Conservation (phyloP, 78 protist species). For the Dictyostelium intermedium region DNA sequence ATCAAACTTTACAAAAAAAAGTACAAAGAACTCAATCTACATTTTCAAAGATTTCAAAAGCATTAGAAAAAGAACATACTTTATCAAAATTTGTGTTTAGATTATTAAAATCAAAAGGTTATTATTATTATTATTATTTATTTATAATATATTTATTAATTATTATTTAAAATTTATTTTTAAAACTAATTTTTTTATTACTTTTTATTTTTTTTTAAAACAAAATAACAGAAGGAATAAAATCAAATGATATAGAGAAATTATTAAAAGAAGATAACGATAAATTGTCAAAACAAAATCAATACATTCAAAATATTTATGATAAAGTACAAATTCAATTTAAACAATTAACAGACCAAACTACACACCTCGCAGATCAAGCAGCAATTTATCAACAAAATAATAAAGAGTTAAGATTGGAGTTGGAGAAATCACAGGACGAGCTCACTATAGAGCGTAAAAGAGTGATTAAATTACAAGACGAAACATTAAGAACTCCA, state of each 20-base stretch:
- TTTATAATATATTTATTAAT: neutral
- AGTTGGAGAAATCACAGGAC: conserved; percentile 43
- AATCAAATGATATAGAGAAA: conserved; percentile 25
- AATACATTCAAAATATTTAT: conserved; percentile 44
- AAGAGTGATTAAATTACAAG: conserved; percentile 56
- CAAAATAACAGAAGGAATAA: neutral
- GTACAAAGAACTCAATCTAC: conserved; percentile 43
- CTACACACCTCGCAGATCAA: conserved; percentile 22
- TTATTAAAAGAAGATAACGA: conserved; percentile 67
- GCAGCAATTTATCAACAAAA: conserved; percentile 12
- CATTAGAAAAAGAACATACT: conserved; percentile 52
- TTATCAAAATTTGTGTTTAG: conserved; percentile 43
- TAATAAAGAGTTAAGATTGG: conserved; percentile 12
- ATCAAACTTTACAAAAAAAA: conserved; percentile 35
- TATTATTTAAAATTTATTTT: neutral
- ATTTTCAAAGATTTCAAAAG: conserved; percentile 47
- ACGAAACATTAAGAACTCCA: conserved; percentile 44
- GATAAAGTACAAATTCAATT: conserved; percentile 29
- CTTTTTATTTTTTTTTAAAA: too few species aligned
- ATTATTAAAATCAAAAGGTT: conserved; percentile 62
- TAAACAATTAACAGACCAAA: conserved; percentile 41
- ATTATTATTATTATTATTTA: neutral
- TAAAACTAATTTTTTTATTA: neutral
- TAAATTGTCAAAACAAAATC: conserved; percentile 63
- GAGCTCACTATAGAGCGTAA: conserved; percentile 52